Conservation (phyloP, 192 early-diverging fungal genomes). For the Coemansia javaensis region DNA sequence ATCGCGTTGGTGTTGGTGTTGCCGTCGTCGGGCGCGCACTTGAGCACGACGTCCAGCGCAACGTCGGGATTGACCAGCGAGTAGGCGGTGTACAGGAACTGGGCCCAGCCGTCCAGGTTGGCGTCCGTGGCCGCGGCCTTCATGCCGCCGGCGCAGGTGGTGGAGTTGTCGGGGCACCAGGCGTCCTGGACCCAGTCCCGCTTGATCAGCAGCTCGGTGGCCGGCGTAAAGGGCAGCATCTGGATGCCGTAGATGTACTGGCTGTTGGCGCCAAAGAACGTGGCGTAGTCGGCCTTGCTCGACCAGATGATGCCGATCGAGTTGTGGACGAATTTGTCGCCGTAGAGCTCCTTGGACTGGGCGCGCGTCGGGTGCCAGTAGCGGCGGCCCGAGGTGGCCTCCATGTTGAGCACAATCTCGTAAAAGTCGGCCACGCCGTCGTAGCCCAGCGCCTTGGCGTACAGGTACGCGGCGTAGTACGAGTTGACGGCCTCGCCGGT, state of each 20-base stretch:
- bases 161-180: slow-evolving; percentile 24
- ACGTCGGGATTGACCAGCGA: slow-evolving; percentile 39
- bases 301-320: slow-evolving; percentile 52
- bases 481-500: slow-evolving; percentile 54
- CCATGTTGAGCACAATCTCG: slow-evolving; percentile 50
- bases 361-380: slow-evolving; percentile 52
- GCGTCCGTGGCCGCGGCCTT: slow-evolving; percentile 33
- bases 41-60: slow-evolving; percentile 20
- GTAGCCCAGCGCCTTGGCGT: slow-evolving; percentile 34
- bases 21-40: slow-evolving; percentile 48
- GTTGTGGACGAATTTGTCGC: slow-evolving; percentile 32
- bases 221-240: slow-evolving; percentile 54
- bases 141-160: slow-evolving; percentile 33
- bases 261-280: slow-evolving; percentile 48
- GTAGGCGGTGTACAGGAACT: slow-evolving; percentile 49
- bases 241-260: slow-evolving; percentile 56
- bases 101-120: slow-evolving; percentile 28
- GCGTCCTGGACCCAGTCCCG: slow-evolving; percentile 48
- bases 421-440: slow-evolving; percentile 37
- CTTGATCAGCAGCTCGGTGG: slow-evolving; percentile 29
- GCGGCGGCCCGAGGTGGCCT: slow-evolving; percentile 36
- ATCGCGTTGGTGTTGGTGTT: slow-evolving; percentile 52
- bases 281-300: slow-evolving; percentile 47
- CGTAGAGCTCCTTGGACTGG: slow-evolving; percentile 27
- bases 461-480: slow-evolving; percentile 54